Base-by-base conservation (phyloP, 2,329 filamentous ascomycete species). In the Cladosporium sp. region DNA sequence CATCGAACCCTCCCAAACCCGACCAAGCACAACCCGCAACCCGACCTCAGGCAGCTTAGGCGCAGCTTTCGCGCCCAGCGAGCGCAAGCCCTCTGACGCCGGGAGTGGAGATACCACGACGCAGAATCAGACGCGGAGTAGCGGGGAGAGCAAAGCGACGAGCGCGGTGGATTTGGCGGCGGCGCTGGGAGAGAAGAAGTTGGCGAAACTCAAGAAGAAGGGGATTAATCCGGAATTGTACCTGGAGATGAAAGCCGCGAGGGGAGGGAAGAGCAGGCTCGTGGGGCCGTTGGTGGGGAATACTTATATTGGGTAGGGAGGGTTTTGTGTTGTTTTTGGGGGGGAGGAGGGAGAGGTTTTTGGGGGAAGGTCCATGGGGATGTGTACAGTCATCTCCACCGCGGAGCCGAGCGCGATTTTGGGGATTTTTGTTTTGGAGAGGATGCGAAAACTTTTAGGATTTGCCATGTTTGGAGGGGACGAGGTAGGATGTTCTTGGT, bases 181-280 rank as follows among this genome's bases (percentile, higher is more conserved):
- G n/a, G n/a, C n/a, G n/a, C 50, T 74, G 51, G 70, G 64, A 20
- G 64, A 69, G 9, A 66, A 70, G 47, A 68, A 75, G 40, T 60
- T 74, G 38, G 67, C 68, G 51, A 73, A 73, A 55, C 65, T 73
- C 58, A 62, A 65, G 57, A 72, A 73, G 58, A 76, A 75, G 56
- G 72, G 73, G 1, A 71, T 76, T 55, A 73, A 76, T 52, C 73
- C 72, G 12, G 64, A 69, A 8, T 53, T 75, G 43, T 75, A 70
- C 53, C 68, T 70, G 12, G 73, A 76, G 59, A 76, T 76, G 72
- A 70, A 72, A 55, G 69, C 71, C 20, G 70, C 68, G 18, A 64
- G 65, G 47, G 71, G 69, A 48, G 69, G 70, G 1, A 59, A 65
- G 51, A 32, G 59, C 43, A 63, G 56, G 44, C 52, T 50, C 24